phyloP scores from a whole-genome alignment of 768 basidiomycete species.

The Nidula microcarpa region DNA sequence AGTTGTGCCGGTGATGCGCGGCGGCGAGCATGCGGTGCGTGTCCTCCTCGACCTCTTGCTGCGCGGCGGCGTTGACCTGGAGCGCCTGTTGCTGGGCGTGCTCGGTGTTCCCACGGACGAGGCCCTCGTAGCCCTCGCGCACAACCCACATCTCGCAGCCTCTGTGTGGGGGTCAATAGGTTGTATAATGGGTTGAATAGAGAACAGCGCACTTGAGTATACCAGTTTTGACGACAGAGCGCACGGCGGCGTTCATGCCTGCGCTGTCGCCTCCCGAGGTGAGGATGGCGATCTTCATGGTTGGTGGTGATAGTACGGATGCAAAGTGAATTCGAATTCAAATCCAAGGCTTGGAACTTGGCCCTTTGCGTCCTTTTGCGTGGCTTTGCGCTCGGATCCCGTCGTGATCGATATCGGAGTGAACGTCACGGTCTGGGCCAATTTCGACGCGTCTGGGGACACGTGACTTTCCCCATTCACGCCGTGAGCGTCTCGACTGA shows the following conservation, averaged over 20 bases:
- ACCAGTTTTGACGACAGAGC: slow-evolving; percentile 88
- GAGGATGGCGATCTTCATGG: slow-evolving; percentile 89
- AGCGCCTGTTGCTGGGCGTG: slow-evolving; percentile 13
- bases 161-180: slow-evolving; percentile 35
- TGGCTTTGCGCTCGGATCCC: too few relatives aligned
- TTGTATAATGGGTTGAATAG: background rate
- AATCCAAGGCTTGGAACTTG: too few relatives aligned
- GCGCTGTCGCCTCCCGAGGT: slow-evolving; percentile 98
- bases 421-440: too few relatives aligned
- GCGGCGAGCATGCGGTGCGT: too few relatives aligned
- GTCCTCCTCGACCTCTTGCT: slow-evolving; percentile 12
- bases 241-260: slow-evolving; percentile 95
- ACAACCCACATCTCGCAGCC: slow-evolving; percentile 96
- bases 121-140: slow-evolving; percentile 97
- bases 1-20: too few relatives aligned
- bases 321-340: too few relatives aligned
- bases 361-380: too few relatives aligned
- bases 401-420: too few relatives aligned
- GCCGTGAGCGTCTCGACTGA: too few relatives aligned
- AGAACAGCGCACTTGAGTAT: slow-evolving; percentile 71
- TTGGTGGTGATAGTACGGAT: background rate
- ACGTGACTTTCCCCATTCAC: too few relatives aligned
- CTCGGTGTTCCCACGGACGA: slow-evolving; percentile 85
- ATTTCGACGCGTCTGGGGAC: too few relatives aligned
- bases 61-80: slow-evolving; percentile 14